Percentiles rank a stretch among this genome's conserved stretches.
Conservation (phyloP, 139 green algal species). For the Pedinophyceae sp. region DNA sequence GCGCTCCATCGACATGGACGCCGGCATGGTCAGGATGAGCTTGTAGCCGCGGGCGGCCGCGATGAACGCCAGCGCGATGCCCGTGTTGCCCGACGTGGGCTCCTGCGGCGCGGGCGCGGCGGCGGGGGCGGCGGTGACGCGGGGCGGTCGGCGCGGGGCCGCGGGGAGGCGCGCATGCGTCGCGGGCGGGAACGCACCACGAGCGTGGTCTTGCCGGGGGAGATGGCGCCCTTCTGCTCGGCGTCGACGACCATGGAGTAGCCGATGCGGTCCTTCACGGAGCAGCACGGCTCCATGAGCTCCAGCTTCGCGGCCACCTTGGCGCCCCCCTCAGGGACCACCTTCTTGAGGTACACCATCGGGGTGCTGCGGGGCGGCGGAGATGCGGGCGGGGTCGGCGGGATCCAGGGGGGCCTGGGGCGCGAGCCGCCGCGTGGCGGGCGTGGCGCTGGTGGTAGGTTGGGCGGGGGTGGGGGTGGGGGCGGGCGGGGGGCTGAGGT, state of each 20-base stretch:
- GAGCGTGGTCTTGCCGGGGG: conserved; percentile 9
- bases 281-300: conserved; percentile 26
- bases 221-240: conserved; percentile 15
- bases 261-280: conserved; percentile 39
- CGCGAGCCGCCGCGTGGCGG: not conserved
- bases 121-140: not conserved
- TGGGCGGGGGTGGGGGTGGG: too few relatives aligned
- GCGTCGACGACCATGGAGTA: conserved; percentile 16
- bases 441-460: conserved; percentile 1
- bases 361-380: not conserved
- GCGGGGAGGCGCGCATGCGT: not conserved
- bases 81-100: conserved; percentile 43
- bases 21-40: conserved; percentile 15
- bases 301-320: conserved; percentile 8
- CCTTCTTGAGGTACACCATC: not conserved
- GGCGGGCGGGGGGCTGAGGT: too few relatives aligned
- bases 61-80: conserved; percentile 19
- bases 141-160: not conserved
- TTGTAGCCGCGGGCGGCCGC: conserved; percentile 27
- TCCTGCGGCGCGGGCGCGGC: conserved; percentile 2
- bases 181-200: too few relatives aligned
- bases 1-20: conserved; percentile 13
- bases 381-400: not conserved
- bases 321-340: not conserved
- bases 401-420: not conserved